Evolutionary conservation across 805 yeast species (phyloP).

Genomic region (Nakazawaea wyomingensis): DNA sequence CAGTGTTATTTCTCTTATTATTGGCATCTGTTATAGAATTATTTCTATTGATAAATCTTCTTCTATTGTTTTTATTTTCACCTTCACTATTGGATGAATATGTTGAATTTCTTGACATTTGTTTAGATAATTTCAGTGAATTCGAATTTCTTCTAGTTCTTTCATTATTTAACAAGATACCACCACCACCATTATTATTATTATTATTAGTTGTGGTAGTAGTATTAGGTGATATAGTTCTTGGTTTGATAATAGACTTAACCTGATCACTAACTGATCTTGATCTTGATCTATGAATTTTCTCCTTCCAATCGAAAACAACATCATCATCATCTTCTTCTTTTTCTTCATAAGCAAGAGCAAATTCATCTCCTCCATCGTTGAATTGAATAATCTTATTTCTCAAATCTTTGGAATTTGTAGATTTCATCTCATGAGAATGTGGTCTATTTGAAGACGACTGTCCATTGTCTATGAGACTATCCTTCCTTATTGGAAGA

Average conservation of each 20-base stretch:
- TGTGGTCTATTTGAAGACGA: background rate
- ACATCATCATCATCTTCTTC: conserved; percentile 6
- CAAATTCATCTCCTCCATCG: conserved; percentile 12
- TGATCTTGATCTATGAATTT: conserved; percentile 21
- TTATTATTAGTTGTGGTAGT: background rate
- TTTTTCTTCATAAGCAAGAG: conserved; percentile 3
- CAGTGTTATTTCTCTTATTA: conserved; percentile 16
- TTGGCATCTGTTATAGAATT: conserved; percentile 9
- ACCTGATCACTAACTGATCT: conserved; percentile 40
- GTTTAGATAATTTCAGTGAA: conserved; percentile 20
- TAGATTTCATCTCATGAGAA: background rate
- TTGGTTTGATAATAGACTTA: conserved; percentile 29
- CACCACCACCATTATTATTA: conserved; percentile 1
- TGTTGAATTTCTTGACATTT: conserved; percentile 26
- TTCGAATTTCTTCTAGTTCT: conserved; percentile 7
- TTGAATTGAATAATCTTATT: conserved; percentile 12
- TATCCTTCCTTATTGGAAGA: conserved; percentile 27
- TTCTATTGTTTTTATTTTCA: conserved; percentile 5
- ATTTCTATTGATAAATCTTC: conserved; percentile 3
- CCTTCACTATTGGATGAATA: conserved; percentile 9
- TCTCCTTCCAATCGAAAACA: background rate
- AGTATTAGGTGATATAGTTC: conserved; percentile 20
- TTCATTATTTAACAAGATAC: conserved; percentile 14
- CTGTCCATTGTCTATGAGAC: background rate
- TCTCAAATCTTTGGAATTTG: conserved; percentile 11